phyloP scores from a whole-genome alignment of 441 rosid species.

The Macaranga tanarius region DNA sequence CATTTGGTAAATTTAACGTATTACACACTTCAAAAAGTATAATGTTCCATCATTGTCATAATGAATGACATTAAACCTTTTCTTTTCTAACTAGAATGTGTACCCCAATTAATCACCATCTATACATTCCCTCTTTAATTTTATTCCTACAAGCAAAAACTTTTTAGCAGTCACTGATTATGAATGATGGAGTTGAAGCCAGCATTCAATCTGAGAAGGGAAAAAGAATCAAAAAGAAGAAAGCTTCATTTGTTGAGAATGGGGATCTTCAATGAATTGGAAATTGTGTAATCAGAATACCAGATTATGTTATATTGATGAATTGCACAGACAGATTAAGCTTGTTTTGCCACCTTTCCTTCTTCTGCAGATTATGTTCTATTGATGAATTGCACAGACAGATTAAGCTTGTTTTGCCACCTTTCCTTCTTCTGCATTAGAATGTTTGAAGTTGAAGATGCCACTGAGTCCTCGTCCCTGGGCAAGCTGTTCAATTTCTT shows the following conservation, averaged over 20 bases:
- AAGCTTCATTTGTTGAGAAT: conserved; percentile 15
- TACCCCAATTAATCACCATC: not conserved
- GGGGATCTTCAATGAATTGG: conserved; percentile 1
- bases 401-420: conserved; percentile 16
- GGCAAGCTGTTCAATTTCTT: conserved; percentile 75
- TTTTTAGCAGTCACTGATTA: not conserved
- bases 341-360: conserved; percentile 25
- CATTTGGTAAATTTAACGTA: not conserved
- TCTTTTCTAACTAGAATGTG: not conserved
- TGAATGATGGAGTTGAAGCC: conserved; percentile 15
- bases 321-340: not conserved
- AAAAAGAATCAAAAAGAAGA: conserved; percentile 25
- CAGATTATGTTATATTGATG: not conserved
- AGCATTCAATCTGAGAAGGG: conserved; percentile 15
- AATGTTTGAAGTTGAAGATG: conserved; percentile 46
- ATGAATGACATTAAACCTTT: not conserved
- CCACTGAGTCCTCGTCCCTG: conserved; percentile 64
- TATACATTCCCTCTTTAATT: conserved; percentile 6
- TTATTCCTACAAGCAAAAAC: conserved; percentile 10
- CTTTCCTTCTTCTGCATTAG: conserved; percentile 29
- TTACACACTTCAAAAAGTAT: not conserved
- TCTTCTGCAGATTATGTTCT: conserved; percentile 21
- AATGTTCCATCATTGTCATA: not conserved
- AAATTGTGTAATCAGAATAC: not conserved
- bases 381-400: not conserved